Evolutionary conservation across 2,329 filamentous ascomycete genomes (phyloP), one percentile per base, ranked within the genome.

Genomic region (Rutstroemia sp.): DNA sequence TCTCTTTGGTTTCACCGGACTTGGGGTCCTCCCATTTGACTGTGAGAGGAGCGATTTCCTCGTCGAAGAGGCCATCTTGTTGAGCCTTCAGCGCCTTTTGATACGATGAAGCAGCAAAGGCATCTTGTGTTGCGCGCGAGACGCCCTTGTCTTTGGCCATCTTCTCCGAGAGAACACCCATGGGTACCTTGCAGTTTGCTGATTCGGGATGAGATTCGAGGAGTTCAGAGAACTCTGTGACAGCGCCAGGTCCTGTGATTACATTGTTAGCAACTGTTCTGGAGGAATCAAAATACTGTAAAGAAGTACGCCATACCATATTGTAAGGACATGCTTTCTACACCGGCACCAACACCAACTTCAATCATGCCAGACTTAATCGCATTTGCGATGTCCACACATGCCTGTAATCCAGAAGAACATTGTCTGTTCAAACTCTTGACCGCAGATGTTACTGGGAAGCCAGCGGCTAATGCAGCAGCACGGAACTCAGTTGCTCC

Each of bases 401-500:
- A 90, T 23, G 94, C 92, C 74, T 96, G 91, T 30, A 97, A 81
- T 54, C 94, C 92, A 41, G 87, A 92, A 14, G 89, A 95, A 78
- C 94, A 99, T 76, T 97, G 92, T 68, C 94, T 80, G 80, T 97
- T 99, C 72, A 96, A 75, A 57, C 85, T 84, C 75, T 88, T 90
- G 57, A 95, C 88, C n/a, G 91, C 87, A 5, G 91, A 83, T 17
- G 83, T 80, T 67, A 88, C 87, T 45, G 94, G 89, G 78, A 97
- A 95, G 47, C 94, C 94, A 50, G 94, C 94, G 6, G 90, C 89
- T 57, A 97, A 79, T 54, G 87, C 86, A 38, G 94, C 94, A 58
- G 91, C 94, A 63, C 94, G 87, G 84, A 96, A 96, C 76, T 97
- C 94, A 48, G 94, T 97, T 21, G 94, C 94, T 64, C 92, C 94